Evolutionary conservation across 306 rosid genomes (phyloP).

Genomic region (Neltuma alba): DNA sequence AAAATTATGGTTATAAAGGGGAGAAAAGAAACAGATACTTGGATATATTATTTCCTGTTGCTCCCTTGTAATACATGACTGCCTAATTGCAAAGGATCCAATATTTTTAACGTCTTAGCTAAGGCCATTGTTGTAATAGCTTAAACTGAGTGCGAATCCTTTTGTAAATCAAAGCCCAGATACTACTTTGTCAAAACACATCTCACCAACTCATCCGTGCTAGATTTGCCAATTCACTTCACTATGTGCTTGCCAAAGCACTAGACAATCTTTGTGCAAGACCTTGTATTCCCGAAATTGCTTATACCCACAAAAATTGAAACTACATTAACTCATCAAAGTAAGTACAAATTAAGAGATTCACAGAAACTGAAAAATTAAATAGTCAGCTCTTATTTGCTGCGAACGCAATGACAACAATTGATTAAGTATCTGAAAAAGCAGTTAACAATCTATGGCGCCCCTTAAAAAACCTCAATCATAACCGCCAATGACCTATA

Average conservation of each 20-base stretch:
- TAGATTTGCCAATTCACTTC: not conserved
- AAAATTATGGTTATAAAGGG: not conserved
- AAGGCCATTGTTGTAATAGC: not conserved
- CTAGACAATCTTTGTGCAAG: not conserved
- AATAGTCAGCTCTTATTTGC: not conserved
- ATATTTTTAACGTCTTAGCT: not conserved
- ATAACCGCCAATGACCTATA: conserved; percentile 40
- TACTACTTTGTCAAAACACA: not conserved
- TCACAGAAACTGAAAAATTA: not conserved
- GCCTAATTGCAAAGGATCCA: not conserved
- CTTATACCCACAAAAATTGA: not conserved
- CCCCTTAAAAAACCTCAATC: conserved; percentile 18
- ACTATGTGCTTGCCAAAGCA: not conserved
- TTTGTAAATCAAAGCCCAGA: not conserved
- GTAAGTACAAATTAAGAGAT: not conserved
- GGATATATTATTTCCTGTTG: too few relatives aligned
- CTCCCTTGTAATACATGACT: not conserved
- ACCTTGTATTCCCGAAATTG: not conserved
- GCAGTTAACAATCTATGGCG: not conserved
- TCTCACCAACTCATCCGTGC: not conserved
- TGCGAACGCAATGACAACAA: not conserved
- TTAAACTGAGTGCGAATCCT: not conserved
- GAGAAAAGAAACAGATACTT: not conserved
- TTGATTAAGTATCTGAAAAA: not conserved
- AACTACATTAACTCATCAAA: conserved; percentile 10